Conservation (phyloP, 805 yeast species). For the Saccharomycopsis fibuligera region DNA sequence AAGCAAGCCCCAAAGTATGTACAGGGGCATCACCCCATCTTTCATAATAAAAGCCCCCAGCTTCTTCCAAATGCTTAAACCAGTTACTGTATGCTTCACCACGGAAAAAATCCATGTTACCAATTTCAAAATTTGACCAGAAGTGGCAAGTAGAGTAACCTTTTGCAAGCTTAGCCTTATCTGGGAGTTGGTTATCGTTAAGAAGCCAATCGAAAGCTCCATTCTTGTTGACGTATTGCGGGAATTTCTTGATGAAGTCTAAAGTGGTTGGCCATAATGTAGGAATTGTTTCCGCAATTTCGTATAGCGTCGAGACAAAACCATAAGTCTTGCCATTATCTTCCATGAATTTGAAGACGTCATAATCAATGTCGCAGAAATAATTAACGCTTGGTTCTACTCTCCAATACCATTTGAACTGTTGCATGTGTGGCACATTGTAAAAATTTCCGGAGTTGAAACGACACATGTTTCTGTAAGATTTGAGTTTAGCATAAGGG, state of each 20-base stretch:
- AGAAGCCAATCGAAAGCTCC: constrained; percentile 50
- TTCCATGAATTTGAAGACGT: constrained; percentile 58
- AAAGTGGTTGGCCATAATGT: constrained; percentile 59
- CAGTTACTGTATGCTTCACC: constrained; percentile 59
- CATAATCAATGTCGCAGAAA: constrained; percentile 56
- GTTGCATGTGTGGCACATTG: constrained; percentile 49
- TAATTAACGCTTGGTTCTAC: constrained; percentile 60
- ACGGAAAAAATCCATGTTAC: constrained; percentile 74
- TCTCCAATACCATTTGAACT: constrained; percentile 64
- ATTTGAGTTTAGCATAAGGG: constrained; percentile 47
- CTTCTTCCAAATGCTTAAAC: constrained; percentile 54
- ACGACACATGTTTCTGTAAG: constrained; percentile 69
- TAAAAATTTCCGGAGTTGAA: constrained; percentile 56
- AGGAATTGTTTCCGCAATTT: constrained; percentile 47
- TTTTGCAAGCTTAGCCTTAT: constrained; percentile 36
- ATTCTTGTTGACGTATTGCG: constrained; percentile 46
- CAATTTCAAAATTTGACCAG: constrained; percentile 88
- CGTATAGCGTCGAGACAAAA: constrained; percentile 55
- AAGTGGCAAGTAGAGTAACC: constrained; percentile 69
- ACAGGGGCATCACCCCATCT: constrained; percentile 96
- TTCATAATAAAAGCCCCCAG: constrained; percentile 87
- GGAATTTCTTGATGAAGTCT: constrained; percentile 43
- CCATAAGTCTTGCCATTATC: constrained; percentile 57
- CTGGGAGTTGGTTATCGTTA: constrained; percentile 47
- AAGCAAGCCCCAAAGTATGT: constrained; percentile 64